A percentile compares a stretch with the other conserved stretches of the same genome.
These are phyloP conservation scores for Calycina marina DNA, from an alignment of 2,329 filamentous ascomycete genomes.

Conservation along the genomic window DNA sequence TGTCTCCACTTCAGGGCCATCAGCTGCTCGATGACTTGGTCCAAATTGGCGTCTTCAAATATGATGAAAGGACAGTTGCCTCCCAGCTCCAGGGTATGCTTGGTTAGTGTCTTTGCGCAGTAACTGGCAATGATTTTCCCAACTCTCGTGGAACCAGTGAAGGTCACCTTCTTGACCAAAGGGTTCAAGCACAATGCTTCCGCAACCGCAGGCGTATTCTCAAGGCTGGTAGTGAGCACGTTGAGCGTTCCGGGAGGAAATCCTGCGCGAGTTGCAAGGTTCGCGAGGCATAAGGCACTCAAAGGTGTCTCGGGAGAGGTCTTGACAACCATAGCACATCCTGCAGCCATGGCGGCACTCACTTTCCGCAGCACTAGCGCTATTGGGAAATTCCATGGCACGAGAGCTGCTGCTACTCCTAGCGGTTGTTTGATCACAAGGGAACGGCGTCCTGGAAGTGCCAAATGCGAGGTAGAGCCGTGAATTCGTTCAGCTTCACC, in stretches of 20 bases:
- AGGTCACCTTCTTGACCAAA: slow-evolving; percentile 45
- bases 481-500: slow-evolving; percentile 48
- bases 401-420: slow-evolving; percentile 51
- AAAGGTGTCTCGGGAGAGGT: slow-evolving; percentile 54
- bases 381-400: slow-evolving; percentile 61
- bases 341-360: slow-evolving; percentile 52
- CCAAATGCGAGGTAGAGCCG: slow-evolving; percentile 43
- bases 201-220: slow-evolving; percentile 37
- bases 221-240: slow-evolving; percentile 43
- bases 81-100: slow-evolving; percentile 47
- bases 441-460: slow-evolving; percentile 46
- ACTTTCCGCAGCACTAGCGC: slow-evolving; percentile 49
- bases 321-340: slow-evolving; percentile 62
- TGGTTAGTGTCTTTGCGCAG: slow-evolving; percentile 46
- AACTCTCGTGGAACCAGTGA: slow-evolving; percentile 45
- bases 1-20: slow-evolving; percentile 40
- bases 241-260: slow-evolving; percentile 46
- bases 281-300: slow-evolving; percentile 37
- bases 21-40: slow-evolving; percentile 35
- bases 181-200: slow-evolving; percentile 41
- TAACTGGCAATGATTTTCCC: slow-evolving; percentile 47
- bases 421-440: slow-evolving; percentile 65
- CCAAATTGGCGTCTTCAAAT: slow-evolving; percentile 48
- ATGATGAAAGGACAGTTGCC: slow-evolving; percentile 52
- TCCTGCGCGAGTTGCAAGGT: slow-evolving; percentile 37